Evolutionary conservation across 495 filamentous ascomycete species (phyloP).

Genomic region (Trichoderma virens): DNA sequence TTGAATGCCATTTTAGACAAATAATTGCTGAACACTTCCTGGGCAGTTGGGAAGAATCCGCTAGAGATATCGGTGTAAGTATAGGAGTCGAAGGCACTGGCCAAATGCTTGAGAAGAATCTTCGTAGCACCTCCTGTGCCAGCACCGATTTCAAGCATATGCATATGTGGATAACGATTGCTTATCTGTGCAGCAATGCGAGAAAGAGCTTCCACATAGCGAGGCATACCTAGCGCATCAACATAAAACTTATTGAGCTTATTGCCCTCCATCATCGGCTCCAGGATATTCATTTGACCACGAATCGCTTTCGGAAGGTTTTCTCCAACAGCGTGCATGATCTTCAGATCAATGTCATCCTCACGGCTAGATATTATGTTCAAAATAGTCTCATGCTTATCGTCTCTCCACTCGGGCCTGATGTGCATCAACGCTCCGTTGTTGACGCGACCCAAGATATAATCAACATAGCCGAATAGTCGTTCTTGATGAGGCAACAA

Average conservation of each 20-base stretch:
- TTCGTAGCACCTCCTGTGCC: too few species aligned
- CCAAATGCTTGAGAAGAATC: too few species aligned
- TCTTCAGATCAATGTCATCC: too few species aligned
- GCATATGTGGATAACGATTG: constrained; percentile 8
- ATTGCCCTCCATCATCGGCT: constrained; percentile 25
- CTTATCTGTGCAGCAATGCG: too few species aligned
- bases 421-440: too few species aligned
- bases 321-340: too few species aligned
- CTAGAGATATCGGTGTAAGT: constrained; percentile 47
- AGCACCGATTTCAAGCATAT: constrained; percentile 17
- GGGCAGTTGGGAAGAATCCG: constrained; percentile 43
- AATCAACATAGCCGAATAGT: too few species aligned
- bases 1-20: constrained; percentile 34
- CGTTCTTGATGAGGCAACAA: too few species aligned
- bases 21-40: constrained; percentile 31
- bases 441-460: too few species aligned
- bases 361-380: too few species aligned
- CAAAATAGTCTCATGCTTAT: too few species aligned
- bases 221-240: constrained; percentile 14
- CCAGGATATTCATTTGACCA: constrained; percentile 23
- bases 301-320: constrained; percentile 22
- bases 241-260: constrained; percentile 26
- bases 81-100: constrained; percentile 27
- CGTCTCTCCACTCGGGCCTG: too few species aligned
- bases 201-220: neutral